Evolutionary conservation across 805 yeast species (phyloP).

Genomic region (Yamadazyma kitorensis): DNA sequence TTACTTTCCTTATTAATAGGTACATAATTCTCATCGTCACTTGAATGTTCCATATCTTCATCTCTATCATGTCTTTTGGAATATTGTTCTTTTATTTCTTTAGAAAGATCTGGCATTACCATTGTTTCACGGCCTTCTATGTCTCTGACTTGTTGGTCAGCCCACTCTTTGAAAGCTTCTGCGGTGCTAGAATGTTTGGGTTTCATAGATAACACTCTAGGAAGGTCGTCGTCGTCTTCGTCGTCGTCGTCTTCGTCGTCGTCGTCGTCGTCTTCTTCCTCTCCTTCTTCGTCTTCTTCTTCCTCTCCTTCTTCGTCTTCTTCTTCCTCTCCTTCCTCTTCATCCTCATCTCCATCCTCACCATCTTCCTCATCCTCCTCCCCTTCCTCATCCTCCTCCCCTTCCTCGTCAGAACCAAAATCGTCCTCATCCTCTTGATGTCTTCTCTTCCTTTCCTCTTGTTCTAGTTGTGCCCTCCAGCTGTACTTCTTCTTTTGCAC

Average conservation of each 20-base stretch:
- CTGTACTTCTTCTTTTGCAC: slow-evolving; percentile 53
- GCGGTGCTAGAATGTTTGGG: slow-evolving; percentile 45
- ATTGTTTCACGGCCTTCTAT: slow-evolving; percentile 57
- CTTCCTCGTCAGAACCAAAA: slow-evolving; percentile 43
- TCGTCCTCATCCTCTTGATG: slow-evolving; percentile 61
- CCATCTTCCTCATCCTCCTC: slow-evolving; percentile 25
- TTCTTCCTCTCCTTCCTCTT: slow-evolving; percentile 22
- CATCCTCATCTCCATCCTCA: slow-evolving; percentile 23
- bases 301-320: slow-evolving; percentile 25
- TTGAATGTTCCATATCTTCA: slow-evolving; percentile 72
- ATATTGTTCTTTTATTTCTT: slow-evolving; percentile 42
- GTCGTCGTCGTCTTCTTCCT: slow-evolving; percentile 28
- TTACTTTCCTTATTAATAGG: slow-evolving; percentile 52
- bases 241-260: slow-evolving; percentile 25
- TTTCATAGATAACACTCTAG: slow-evolving; percentile 35
- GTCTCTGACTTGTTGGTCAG: slow-evolving; percentile 64
- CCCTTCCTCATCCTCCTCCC: slow-evolving; percentile 22
- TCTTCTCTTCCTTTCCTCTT: slow-evolving; percentile 34
- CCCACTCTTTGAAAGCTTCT: slow-evolving; percentile 81
- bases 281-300: slow-evolving; percentile 20
- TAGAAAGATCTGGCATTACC: slow-evolving; percentile 45
- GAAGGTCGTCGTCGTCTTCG: slow-evolving; percentile 28
- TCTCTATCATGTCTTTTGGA: slow-evolving; percentile 54
- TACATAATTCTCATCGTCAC: slow-evolving; percentile 58
- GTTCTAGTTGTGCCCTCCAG: slow-evolving; percentile 54